Conservation (phyloP, 495 filamentous ascomycete genomes). For the Thermothielavioides terrestris region DNA sequence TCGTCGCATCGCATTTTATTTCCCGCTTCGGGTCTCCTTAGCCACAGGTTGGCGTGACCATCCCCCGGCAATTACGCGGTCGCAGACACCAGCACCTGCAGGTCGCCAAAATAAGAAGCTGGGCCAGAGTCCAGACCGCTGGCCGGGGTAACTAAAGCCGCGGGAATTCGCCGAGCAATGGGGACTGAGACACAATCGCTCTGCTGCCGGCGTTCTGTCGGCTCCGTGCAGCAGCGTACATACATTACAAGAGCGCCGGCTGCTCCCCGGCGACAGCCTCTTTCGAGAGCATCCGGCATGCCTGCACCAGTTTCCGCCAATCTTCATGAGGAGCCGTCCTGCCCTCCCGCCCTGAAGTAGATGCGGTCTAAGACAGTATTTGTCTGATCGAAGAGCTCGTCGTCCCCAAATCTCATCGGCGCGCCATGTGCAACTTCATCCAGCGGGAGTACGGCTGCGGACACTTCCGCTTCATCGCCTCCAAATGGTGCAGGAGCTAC, state of each 20-base stretch:
- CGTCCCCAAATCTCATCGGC: too few relatives aligned
- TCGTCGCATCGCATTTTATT: neutral
- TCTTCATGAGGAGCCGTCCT: too few relatives aligned
- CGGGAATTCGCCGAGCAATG: neutral
- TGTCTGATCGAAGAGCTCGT: too few relatives aligned
- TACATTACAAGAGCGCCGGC: neutral
- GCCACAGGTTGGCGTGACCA: neutral
- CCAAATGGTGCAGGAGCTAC: constrained; percentile 21
- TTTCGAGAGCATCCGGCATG: too few relatives aligned
- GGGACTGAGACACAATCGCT: neutral
- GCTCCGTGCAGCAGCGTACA: too few relatives aligned
- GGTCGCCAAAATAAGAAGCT: neutral
- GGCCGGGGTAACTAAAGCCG: too few relatives aligned
- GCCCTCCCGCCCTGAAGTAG: too few relatives aligned
- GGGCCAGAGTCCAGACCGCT: neutral
- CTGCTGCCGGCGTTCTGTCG: neutral
- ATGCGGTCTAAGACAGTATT: too few relatives aligned
- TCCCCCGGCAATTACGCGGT: neutral
- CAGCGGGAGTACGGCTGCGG: constrained; percentile 20
- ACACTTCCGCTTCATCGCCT: constrained; percentile 24
- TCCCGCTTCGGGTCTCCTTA: neutral
- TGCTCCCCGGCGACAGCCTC: neutral
- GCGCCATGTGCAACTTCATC: constrained; percentile 12
- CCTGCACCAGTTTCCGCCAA: too few relatives aligned
- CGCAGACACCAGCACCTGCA: neutral